Base-by-base conservation (phyloP, 2,329 filamentous ascomycete species). In the Zasmidium angulare region DNA sequence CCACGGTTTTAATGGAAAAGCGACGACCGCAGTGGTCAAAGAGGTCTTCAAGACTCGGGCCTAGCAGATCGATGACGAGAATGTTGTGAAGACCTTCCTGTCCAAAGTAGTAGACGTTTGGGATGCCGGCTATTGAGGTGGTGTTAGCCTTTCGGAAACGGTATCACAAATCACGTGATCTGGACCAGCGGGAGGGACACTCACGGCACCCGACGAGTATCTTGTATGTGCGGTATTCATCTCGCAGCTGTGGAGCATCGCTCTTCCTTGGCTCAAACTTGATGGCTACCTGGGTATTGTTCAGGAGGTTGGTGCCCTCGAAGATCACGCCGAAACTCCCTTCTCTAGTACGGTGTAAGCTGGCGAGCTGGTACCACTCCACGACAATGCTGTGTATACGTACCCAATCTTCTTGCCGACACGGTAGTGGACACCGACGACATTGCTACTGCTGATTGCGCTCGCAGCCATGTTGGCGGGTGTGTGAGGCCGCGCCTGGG, bases 201-300 rank as follows among this genome's bases (percentile, higher is more conserved):
- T 89, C 82, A 99, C 95, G 93, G 82, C 95, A 99, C 75, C 95
- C 95, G 67, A 98, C 95, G 68, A 99, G 86, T 71, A 99, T 98
- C 84, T 99, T 99, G 83, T 99, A 99, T 61, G 95, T 99, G 73
- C 95, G 87, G 78, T 99, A 99, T 77, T 99, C 95, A 84, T 99
- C 95, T 77, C 95, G 89, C 68, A 99, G 81, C 77, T 99, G 95
- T 59, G 95, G 95, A 75, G 95, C 95, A 81, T 99, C 95, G 78
- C 93, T 98, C 82, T 99, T 99, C 70, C 95, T 86, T 61, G 95
- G 95, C 89, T 99, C 95, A 79, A 99, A 99, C 83, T 99, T 99
- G 83, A 99, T 99, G 73, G 95, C 95, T 64, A 99, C 93, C 80
- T 97, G 93, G 78, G 98, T 95, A 79, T 96, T 97, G 83, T 99